A percentile compares a stretch with the other conserved stretches of the same genome.
Evolutionary conservation across 169 alveolate species (phyloP).

Genomic region (Eimeria sp.): DNA sequence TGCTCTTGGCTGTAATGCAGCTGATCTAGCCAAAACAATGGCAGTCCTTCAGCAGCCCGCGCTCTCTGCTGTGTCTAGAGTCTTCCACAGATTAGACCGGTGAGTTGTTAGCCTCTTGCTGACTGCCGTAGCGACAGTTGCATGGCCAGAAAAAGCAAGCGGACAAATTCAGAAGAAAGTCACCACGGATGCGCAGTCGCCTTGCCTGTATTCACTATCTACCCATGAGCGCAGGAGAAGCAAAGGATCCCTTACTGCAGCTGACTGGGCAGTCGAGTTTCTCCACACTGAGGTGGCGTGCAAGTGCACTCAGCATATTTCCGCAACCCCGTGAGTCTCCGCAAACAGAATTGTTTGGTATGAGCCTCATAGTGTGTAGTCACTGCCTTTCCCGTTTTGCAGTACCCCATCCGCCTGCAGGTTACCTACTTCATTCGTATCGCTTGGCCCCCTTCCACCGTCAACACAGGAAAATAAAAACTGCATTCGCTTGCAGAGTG

Average conservation of each 20-base stretch:
- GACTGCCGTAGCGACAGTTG: background rate
- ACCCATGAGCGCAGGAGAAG: background rate
- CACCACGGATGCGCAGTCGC: background rate
- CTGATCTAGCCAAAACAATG: constrained; percentile 69
- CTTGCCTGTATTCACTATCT: background rate
- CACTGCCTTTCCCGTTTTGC: background rate
- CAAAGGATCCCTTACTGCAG: constrained; percentile 46
- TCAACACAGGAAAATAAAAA: background rate
- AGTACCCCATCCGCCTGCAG: background rate
- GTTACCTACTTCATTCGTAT: background rate
- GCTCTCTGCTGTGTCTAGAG: constrained; percentile 41
- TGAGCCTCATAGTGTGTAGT: background rate
- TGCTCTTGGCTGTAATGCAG: constrained; percentile 18
- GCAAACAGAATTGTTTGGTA: background rate
- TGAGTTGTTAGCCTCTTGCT: background rate
- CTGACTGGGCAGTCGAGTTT: constrained; percentile 78
- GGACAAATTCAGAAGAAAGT: background rate
- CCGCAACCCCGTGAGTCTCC: constrained; percentile 20
- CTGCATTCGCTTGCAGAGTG: constrained; percentile 9
- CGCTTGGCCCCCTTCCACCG: background rate
- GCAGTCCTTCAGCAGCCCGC: constrained; percentile 70
- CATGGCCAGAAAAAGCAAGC: background rate
- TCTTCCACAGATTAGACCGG: constrained; percentile 63
- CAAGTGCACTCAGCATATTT: background rate
- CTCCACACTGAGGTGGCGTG: constrained; percentile 74